Base-by-base conservation (phyloP, 2,329 filamentous ascomycete species). In the Fusarium siculi region DNA sequence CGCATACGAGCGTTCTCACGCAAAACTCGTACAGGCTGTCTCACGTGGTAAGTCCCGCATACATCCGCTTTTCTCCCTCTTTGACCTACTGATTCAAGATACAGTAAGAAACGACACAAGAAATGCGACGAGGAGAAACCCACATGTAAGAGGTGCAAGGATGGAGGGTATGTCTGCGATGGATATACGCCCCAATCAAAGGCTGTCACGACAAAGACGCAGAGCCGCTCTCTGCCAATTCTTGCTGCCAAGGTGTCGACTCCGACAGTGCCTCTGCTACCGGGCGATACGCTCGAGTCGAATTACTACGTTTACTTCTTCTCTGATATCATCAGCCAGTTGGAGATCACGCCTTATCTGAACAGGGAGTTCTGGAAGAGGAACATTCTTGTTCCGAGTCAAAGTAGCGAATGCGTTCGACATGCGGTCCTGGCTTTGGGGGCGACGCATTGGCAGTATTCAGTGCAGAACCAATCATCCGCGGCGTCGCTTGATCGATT, bases 131-230 rank as follows among this genome's bases (percentile, higher is more conserved):
- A 66, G 25, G 62, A 52, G 10, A 66, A 66, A 21, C 64, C 64
- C 7, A 50, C 44, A 2, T 66, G 64, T 18, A 49, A 52, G 21
- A 42, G 64, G 23, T 66, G 64, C 64, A 66, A 25, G 28, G 30
- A 49, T n/a, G 64, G 64, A 6, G 64, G 62, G 11, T 66, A 66
- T 39, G 64, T 66, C 8, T 66, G 64, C 18, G 64, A 66, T n/a
- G 64, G 64, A 6, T 66, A 66, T 28, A 55, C 44, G 15, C 19
- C 49, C 25, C 44, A 49, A 36, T 32, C 43, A 23, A 12, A 36
- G 15, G 42, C 18, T 1, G 21, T 54, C 9, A 15, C 28, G n/a
- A n/a, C 30, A 18, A 49, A 36, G 9, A 5, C 36, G 9, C 40
- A 44, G 15, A 19, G 19, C 25, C 36, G 49, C 3, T 2, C 49